Base-by-base conservation (phyloP, 768 basidiomycete species). In the Nevesoporus exiguus region DNA sequence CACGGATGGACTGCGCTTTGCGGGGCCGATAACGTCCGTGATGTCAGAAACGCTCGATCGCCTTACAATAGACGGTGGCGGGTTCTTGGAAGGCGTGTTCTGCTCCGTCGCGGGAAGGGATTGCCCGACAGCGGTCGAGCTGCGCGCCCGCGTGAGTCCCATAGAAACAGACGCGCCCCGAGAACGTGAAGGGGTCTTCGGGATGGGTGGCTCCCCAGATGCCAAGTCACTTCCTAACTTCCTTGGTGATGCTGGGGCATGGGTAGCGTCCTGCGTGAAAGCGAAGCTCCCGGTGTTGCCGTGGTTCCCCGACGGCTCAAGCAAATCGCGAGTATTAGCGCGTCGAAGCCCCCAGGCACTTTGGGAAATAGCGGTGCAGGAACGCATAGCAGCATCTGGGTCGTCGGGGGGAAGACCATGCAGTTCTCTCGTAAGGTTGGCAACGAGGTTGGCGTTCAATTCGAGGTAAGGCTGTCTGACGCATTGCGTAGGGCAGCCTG, bases 391-490 rank as follows among this genome's bases (percentile, higher is more conserved):
- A 3, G 51, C 15, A 15, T 66, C 54, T 8, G 59, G 22, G 25
- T 66, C 61, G 33, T 65, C 60, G 45, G 41, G 41, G 14, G 47
- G 24, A 11, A 46, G 39, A 2, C 60, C 61, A 39, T 55, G 57
- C 5, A 70, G 42, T 49, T 70, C 70, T 36, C 52, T 56, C 47
- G 56, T 29, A 40, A 70, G 50, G 34, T 59, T 60, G 27, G 55
- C 22, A 8, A 61, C 49, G 44, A 70, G 46, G 47, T 47, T 44
- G n/a, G 60, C 15, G 31, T 71, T 68, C 1, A 66, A 55, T n/a
- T 65, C 70, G 9, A 24, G 24, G 37, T 51, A 66, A 7, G 70
- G 60, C 36, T 71, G 68, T 33, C 64, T 66, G 39, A 71, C 43
- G 0, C 43, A 31, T 11, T 59, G 61, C 0, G 56, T n/a, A 5